Evolutionary conservation across 1,139 yeast genomes (phyloP), one percentile per base, ranked within the genome.

Genomic region (Scheffersomyces segobiensis): DNA sequence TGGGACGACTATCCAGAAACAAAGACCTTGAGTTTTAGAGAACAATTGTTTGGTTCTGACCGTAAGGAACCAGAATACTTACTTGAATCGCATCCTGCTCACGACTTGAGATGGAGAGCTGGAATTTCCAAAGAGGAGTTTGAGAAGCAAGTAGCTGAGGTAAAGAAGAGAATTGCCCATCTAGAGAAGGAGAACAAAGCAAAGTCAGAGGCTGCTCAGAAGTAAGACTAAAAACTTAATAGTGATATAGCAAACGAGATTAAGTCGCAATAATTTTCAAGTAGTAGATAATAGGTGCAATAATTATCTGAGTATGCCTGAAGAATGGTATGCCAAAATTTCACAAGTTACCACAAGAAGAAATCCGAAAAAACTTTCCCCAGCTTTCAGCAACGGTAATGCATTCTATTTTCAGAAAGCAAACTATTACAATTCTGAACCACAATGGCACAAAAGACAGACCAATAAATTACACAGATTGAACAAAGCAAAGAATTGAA

Each of bases 41-140:
- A 71, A 59, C 71, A 68, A 56, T 47, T 71, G 7, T 71, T 70
- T 59, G 75, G 75, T 7, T 56, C 62, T 19, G 68, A 65, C 42
- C 64, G 71, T n/a, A 63, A 65, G 5, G 74, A 70, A 21, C 65
- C 72, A 48, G 50, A 48, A 24, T 12, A 58, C 60, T 24, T 71
- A 59, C 59, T 63, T 71, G 19, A 62, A 59, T 59, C 67, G 62
- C 82, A 79, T 59, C 80, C 80, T 20, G 81, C 82, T 18, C 61
- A 77, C 61, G 67, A 66, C 3, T 65, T 77, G 49, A 75, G 79
- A 67, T 79, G 83, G 83, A 68, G 66, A 54, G 71, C 73, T 19
- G 77, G 76, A 32, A 77, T 71, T 58, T 57, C 77, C 1, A 74
- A 70, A 60, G 77, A 73, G 56, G 77, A 75, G 24, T 76, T 76